Evolutionary conservation across 805 yeast genomes (phyloP).

Genomic region (Zygotorulaspora chibaensis): DNA sequence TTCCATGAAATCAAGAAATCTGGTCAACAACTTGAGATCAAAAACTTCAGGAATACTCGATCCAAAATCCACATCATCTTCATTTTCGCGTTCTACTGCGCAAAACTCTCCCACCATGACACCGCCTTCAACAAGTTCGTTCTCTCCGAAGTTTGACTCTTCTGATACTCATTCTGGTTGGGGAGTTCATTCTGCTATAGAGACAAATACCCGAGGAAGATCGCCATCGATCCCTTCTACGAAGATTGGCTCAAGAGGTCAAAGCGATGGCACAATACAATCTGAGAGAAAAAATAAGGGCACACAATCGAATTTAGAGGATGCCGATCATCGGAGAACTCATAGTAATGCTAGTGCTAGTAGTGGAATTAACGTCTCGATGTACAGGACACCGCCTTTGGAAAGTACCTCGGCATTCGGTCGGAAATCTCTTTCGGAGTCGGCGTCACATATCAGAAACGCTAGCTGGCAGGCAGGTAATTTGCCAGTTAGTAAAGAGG

Average conservation of each 20-base stretch:
- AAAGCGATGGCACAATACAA: constrained; percentile 29
- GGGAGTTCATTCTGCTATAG: constrained; percentile 27
- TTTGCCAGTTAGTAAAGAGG: constrained; percentile 9
- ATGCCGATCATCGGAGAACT: constrained; percentile 10
- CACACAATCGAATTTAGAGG: constrained; percentile 3
- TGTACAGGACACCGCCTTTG: constrained; percentile 26
- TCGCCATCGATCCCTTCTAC: constrained; percentile 4
- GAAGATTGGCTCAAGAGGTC: constrained; percentile 22
- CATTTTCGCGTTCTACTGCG: constrained; percentile 1
- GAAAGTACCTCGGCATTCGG: constrained; percentile 13
- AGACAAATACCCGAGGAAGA: constrained; percentile 1
- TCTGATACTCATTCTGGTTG: constrained; percentile 35
- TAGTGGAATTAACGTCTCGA: constrained; percentile 18
- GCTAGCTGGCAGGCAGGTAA: constrained; percentile 14
- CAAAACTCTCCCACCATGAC: background rate
- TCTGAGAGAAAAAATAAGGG: constrained; percentile 4
- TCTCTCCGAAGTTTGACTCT: constrained; percentile 6
- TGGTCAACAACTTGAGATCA: constrained; percentile 25
- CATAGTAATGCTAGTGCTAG: constrained; percentile 13
- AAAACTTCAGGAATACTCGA: constrained; percentile 16
- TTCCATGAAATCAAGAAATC: constrained; percentile 32
- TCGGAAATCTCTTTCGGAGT: constrained; percentile 12
- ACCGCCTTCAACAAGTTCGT: constrained; percentile 2
- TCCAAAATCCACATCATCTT: constrained; percentile 12
- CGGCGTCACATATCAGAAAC: constrained; percentile 10